Base-by-base conservation (phyloP, 352 stramenopile genomes). In the Globisporangium yorkense region DNA sequence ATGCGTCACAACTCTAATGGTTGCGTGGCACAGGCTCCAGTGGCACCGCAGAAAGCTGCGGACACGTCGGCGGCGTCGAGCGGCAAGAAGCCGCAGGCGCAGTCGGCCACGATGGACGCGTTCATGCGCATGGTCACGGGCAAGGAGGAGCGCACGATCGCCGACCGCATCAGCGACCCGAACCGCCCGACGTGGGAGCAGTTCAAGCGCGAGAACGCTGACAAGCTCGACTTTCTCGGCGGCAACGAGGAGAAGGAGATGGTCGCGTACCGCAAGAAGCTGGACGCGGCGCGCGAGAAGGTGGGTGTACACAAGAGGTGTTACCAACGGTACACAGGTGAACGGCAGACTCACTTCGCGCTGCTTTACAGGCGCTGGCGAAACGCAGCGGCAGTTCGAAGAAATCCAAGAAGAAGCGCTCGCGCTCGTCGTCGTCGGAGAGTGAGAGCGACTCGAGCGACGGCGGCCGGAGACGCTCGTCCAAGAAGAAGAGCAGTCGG, bases 151-250 rank as follows among this genome's bases (percentile, higher is more conserved):
- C 84, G 92, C 63, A 97, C 89, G 18, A 98, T 98, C 60, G 86
- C 88, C 0, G 88, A 98, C 61, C 93, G 94, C 59, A 87, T 98
- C 41, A 92, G 82, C 53, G 94, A 98, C 70, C 79, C 84, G 56
- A 98, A 97, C 62, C 84, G 94, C 43, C 94, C 94, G 27, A 98
- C 92, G 40, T 98, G 94, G 94, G 94, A 98, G 67, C 88, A 98
- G 56, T 98, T 96, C 74, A 98, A 98, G 71, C 96, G 96, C 63
- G 90, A 98, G 59, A 98, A 98, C 61, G 80, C 93, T 20, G 92
- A 98, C 65, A 97, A 97, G 65, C 69, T 98, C 20, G 86, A 97
- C 57, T 61, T 98, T 48, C 55, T 65, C 49, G 84, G 55, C 16
- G 77, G 78, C 29, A 84, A 90, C 21, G 89, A 95, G 62, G 77